Base-by-base conservation (phyloP, 345 rosid species). In the Hibiscus trionum region DNA sequence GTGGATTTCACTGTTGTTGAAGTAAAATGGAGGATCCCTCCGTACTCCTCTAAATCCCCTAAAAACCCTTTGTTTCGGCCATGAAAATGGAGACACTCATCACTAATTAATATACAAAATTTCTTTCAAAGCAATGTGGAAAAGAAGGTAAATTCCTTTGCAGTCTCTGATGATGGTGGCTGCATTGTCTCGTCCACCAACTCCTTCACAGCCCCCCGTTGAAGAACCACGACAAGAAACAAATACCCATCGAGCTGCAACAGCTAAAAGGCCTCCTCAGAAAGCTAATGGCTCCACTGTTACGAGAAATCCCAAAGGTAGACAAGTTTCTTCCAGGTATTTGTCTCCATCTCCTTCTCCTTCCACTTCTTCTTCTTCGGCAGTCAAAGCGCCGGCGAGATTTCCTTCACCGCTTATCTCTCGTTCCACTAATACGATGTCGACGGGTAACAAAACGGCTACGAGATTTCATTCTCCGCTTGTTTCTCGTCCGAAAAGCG, bases 311-410 rank as follows among this genome's bases (percentile, higher is more conserved):
- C 93, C 88, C 72, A 87, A 90, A 82, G 93, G 94, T 35, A 82
- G 87, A 81, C 86, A 82, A 46, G 97, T 95, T 42, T 86, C 96
- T 37, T 91, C 93, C 11, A 87, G 98, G 66, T 91, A 94, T 81
- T 77, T 94, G 77, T 94, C 98, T 35, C 89, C 96, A 78, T 90
- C 96, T 73, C 93, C 94, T 69, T 87, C 93, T 46, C 74, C 90
- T 37, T 74, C 92, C 0, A 67, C 81, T 37, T 78, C 89, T 3
- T 82, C 93, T 2, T 47, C 86, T 3, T 76, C 91, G 0, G 75
- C 87, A 3, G 55, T 76, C 9, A 68, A 83, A 74, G 47, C 82
- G 56, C 47, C 81, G 70, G 3, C 74, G 0, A 60, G 75, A 47
- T 47, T 19, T 53, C 89, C 31, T 68, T 82, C 62, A 69, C 96